Percentiles rank a stretch among this genome's conserved stretches.
phyloP scores from a whole-genome alignment of 139 green algal species.

The Chlamydomonas incerta region DNA sequence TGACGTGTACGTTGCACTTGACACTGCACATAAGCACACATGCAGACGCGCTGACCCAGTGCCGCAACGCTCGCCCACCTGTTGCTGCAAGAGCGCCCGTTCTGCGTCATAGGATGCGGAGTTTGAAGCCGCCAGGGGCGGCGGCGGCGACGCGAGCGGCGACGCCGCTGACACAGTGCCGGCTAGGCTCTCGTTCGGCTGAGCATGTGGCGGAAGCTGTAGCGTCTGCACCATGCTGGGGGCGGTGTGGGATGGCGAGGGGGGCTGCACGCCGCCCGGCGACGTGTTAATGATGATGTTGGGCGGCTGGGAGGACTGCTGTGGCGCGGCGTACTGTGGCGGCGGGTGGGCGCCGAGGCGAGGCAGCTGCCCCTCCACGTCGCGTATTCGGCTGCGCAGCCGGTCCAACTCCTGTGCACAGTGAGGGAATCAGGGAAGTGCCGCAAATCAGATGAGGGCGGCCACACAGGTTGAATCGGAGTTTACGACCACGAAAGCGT shows the following conservation, averaged over 20 bases:
- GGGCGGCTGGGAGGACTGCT: background rate
- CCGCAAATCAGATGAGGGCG: too few relatives aligned
- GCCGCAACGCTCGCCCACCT: constrained; percentile 10
- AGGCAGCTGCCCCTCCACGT: constrained; percentile 34
- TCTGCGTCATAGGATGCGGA: background rate
- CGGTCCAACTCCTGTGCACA: constrained; percentile 44
- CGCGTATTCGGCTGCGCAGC: constrained; percentile 36
- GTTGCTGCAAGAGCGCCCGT: constrained; percentile 7
- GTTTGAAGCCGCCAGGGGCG: too few relatives aligned
- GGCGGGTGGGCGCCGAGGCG: background rate
- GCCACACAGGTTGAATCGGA: too few relatives aligned
- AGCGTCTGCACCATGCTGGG: too few relatives aligned
- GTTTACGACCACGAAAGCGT: too few relatives aligned
- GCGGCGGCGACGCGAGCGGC: background rate
- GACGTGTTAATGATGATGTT: constrained; percentile 52
- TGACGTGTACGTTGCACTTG: too few relatives aligned
- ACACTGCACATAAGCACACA: too few relatives aligned
- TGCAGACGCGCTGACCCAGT: too few relatives aligned
- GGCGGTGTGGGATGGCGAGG: background rate
- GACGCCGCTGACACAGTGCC: background rate
- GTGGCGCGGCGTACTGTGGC: background rate
- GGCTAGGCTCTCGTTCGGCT: too few relatives aligned
- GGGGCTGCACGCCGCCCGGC: background rate
- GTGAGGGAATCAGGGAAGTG: too few relatives aligned
- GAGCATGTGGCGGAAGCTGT: too few relatives aligned